phyloP scores from a whole-genome alignment of 371 early-diverging fungal species.

The Capillidium heterosporum region DNA sequence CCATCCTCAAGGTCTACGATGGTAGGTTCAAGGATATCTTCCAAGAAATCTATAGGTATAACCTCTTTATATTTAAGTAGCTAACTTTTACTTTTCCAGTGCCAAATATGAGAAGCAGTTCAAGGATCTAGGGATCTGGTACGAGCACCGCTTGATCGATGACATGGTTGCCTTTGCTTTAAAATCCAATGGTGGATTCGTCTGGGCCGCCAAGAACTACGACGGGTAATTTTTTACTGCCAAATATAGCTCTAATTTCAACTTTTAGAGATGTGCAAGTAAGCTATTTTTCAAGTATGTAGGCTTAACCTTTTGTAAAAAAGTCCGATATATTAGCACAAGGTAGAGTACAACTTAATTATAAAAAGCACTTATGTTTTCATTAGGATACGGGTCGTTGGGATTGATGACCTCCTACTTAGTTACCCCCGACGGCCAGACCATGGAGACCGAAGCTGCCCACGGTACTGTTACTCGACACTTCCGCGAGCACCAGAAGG shows the following conservation, averaged over 20 bases:
- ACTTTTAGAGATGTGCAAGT: conserved; percentile 5
- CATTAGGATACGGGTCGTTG: conserved; percentile 50
- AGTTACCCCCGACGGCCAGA: conserved; percentile 85
- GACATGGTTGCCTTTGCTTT: conserved; percentile 96
- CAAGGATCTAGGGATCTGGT: conserved; percentile 68
- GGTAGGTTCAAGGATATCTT: conserved; percentile 97
- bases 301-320: conserved; percentile 19
- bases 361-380: conserved; percentile 7
- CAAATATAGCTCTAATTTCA: too few species aligned
- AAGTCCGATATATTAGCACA: conserved; percentile 92
- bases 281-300: neutral
- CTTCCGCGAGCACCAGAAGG: conserved; percentile 90
- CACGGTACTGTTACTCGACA: conserved; percentile 96
- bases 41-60: conserved; percentile 63
- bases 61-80: conserved; percentile 9
- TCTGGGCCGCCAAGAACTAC: conserved; percentile 94
- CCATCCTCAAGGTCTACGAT: conserved; percentile 92
- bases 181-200: conserved; percentile 86
- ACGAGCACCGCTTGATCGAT: conserved; percentile 93
- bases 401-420: conserved; percentile 94
- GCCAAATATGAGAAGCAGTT: conserved; percentile 47
- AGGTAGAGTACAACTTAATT: conserved; percentile 20
- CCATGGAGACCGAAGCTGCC: conserved; percentile 91
- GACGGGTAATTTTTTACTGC: conserved; percentile 44
- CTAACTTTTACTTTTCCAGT: conserved; percentile 3